Evolutionary conservation across 225 moss, liverwort and hornwort genomes (phyloP).

Genomic region (Sphagnum tenellum): DNA sequence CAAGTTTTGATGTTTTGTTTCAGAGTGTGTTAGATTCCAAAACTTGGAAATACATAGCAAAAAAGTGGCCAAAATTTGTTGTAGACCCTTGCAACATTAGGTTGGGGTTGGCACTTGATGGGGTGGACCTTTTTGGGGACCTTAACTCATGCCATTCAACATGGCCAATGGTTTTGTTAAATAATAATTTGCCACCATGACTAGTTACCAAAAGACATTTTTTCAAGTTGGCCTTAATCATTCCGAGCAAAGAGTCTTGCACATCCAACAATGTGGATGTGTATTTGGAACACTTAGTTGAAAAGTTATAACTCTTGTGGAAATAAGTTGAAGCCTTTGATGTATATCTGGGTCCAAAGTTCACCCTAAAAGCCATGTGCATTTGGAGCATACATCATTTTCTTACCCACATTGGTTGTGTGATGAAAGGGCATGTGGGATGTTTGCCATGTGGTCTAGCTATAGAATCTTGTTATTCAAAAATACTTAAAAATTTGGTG

Average conservation of each 20-base stretch:
- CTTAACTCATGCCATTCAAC: background rate
- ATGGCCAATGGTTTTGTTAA: background rate
- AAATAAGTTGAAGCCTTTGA: background rate
- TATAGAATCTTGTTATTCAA: background rate
- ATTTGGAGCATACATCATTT: constrained; percentile 6
- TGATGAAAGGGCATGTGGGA: background rate
- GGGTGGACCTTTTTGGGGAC: background rate
- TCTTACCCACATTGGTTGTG: background rate
- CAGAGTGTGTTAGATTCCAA: background rate
- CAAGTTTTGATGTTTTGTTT: too few relatives aligned
- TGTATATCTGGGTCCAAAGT: background rate
- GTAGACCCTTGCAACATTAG: background rate
- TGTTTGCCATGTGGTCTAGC: background rate
- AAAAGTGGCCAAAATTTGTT: background rate
- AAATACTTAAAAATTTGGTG: background rate
- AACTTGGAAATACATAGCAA: background rate
- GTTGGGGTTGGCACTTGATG: constrained; percentile 1
- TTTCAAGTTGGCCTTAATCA: background rate
- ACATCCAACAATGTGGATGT: constrained; percentile 3
- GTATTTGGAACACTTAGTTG: constrained; percentile 5
- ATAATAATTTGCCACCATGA: constrained; percentile 2
- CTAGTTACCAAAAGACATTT: background rate
- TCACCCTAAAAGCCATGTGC: background rate
- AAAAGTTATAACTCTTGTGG: constrained; percentile 3
- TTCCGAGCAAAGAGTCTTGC: background rate